Evolutionary conservation across 805 yeast species (phyloP).

Genomic region (Myxozyma neglecta): DNA sequence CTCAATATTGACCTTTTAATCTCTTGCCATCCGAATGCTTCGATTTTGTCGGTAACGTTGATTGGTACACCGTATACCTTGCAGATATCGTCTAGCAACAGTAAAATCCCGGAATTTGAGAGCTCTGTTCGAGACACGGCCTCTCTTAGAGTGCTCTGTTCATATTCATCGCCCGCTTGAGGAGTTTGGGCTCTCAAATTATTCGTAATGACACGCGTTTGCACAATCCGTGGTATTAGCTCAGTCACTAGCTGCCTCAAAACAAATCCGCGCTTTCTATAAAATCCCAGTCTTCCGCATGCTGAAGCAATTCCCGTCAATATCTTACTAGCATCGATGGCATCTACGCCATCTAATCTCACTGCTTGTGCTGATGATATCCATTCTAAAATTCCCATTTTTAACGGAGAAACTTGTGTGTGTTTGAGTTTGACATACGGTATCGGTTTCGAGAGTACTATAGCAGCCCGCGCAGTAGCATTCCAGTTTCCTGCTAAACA

Average conservation of each 20-base stretch:
- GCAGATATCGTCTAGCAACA: conserved; percentile 52
- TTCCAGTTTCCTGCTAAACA: conserved; percentile 53
- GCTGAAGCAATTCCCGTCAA: conserved; percentile 66
- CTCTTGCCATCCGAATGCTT: conserved; percentile 51
- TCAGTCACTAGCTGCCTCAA: conserved; percentile 63
- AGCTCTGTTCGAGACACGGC: conserved; percentile 4
- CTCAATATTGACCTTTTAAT: conserved; percentile 58
- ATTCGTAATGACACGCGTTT: conserved; percentile 26
- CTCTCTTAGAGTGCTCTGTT: not conserved
- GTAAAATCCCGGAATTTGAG: conserved; percentile 41
- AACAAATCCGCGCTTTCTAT: conserved; percentile 68
- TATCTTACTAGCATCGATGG: conserved; percentile 43
- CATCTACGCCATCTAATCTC: conserved; percentile 27
- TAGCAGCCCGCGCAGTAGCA: conserved; percentile 44
- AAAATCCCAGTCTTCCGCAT: conserved; percentile 59
- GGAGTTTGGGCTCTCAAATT: not conserved
- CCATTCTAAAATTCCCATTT: conserved; percentile 31
- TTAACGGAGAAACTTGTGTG: conserved; percentile 20
- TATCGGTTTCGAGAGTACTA: conserved; percentile 47
- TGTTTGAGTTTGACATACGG: conserved; percentile 6
- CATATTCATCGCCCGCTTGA: not conserved
- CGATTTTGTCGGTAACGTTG: conserved; percentile 27
- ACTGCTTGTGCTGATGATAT: conserved; percentile 26
- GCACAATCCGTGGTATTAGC: conserved; percentile 33
- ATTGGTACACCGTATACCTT: conserved; percentile 52